A percentile compares a stretch with the other conserved stretches of the same genome.
phyloP scores from a whole-genome alignment of 129 eudicot genomes.

The Smallanthus sonchifolius region DNA sequence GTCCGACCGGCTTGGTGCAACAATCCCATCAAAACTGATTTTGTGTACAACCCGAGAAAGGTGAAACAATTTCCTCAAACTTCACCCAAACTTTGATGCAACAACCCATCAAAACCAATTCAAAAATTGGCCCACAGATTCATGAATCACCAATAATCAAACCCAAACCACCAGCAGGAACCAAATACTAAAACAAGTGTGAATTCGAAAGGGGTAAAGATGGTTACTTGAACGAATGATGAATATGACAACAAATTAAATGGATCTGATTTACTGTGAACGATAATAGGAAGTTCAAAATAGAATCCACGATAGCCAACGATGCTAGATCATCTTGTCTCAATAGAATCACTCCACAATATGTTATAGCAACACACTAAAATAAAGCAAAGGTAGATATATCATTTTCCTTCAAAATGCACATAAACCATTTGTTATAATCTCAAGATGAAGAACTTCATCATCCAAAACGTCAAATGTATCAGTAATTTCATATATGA shows the following conservation, averaged over 20 bases:
- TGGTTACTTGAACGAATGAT: slow-evolving; percentile 54
- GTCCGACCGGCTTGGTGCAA: no score
- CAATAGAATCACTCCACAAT: slow-evolving; percentile 41
- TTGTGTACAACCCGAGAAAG: no score
- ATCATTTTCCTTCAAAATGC: background rate
- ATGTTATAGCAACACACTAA: slow-evolving; percentile 42
- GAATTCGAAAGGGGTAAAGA: background rate
- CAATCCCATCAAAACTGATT: no score
- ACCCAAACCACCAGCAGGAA: no score
- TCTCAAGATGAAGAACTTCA: background rate
- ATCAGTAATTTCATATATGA: no score
- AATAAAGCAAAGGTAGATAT: background rate
- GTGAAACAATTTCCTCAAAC: no score
- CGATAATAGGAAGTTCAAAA: slow-evolving; percentile 50
- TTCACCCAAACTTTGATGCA: no score
- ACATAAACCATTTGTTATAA: background rate
- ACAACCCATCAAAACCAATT: no score
- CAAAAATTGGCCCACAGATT: no score
- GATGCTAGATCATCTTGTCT: slow-evolving; percentile 69
- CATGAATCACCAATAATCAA: no score
- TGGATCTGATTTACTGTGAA: no score
- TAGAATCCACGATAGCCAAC: slow-evolving; percentile 67
- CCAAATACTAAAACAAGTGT: background rate
- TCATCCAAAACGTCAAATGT: background rate
- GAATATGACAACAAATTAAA: slow-evolving; percentile 39